Percentiles rank a stretch among this genome's conserved stretches.
Conservation (phyloP, 2,329 filamentous ascomycete species). For the Lecanosticta acicola region DNA sequence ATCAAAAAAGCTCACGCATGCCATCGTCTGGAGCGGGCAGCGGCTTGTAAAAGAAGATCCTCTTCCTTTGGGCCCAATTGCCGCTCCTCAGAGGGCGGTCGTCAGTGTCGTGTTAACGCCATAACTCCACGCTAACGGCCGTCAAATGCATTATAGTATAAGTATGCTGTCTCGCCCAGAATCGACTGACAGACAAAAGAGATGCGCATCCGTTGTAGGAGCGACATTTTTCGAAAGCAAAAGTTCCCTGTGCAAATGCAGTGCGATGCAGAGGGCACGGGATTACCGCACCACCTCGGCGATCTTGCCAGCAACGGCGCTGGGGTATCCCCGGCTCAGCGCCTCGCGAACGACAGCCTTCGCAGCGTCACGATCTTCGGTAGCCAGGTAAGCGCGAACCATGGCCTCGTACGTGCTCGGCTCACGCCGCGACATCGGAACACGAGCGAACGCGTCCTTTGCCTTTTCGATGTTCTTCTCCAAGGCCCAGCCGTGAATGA, state of each 20-base stretch:
- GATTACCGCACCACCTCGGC: constrained; percentile 64
- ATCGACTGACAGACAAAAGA: constrained; percentile 4
- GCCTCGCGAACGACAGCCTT: constrained; percentile 82
- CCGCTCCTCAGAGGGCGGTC: constrained; percentile 4
- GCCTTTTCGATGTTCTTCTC: constrained; percentile 76
- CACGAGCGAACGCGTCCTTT: constrained; percentile 69
- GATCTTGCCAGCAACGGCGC: constrained; percentile 88
- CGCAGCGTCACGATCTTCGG: constrained; percentile 71
- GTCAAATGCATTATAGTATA: constrained; percentile 7
- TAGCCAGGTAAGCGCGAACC: constrained; percentile 85
- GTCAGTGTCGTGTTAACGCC: constrained; percentile 4
- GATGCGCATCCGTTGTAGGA: not conserved
- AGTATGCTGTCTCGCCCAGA: not conserved
- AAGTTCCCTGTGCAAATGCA: constrained; percentile 5
- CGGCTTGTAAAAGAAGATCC: constrained; percentile 3
- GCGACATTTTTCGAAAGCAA: constrained; percentile 1
- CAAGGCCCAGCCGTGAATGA: constrained; percentile 93
- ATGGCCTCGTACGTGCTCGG: constrained; percentile 98
- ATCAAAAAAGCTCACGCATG: constrained; percentile 8
- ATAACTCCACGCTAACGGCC: constrained; percentile 14
- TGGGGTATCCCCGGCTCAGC: constrained; percentile 81
- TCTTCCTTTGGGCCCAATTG: constrained; percentile 2
- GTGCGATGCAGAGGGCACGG: not conserved
- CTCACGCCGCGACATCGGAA: constrained; percentile 74
- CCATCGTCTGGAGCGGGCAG: not conserved